phyloP scores from a whole-genome alignment of 75 land plant species.

The Pinus taeda region DNA sequence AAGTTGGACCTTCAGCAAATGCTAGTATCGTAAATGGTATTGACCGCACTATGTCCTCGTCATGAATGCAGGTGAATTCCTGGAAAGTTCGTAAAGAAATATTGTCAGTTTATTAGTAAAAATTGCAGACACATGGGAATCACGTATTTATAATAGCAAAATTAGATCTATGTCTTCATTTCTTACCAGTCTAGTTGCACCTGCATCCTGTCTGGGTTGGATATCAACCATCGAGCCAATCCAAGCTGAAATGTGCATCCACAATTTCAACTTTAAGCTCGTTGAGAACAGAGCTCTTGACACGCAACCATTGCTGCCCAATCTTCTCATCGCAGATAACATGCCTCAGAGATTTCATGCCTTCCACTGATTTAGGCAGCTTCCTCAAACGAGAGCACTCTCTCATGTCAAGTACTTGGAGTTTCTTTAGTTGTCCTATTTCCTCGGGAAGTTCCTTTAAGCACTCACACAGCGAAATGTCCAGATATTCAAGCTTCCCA shows the following conservation, averaged over 20 bases:
- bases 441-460: constrained; percentile 43
- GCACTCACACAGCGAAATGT: constrained; percentile 46
- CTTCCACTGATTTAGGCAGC: constrained; percentile 26
- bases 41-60: too few relatives aligned
- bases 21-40: too few relatives aligned
- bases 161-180: background rate
- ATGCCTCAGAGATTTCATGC: constrained; percentile 23
- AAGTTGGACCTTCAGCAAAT: too few relatives aligned
- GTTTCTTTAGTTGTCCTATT: constrained; percentile 22
- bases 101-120: background rate
- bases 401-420: constrained; percentile 66
- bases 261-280: constrained; percentile 41
- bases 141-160: background rate
- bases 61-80: too few relatives aligned
- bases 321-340: constrained; percentile 60
- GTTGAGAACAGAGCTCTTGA: constrained; percentile 9
- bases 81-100: background rate
- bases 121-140: background rate
- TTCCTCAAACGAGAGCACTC: constrained; percentile 37
- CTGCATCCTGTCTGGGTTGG: background rate
- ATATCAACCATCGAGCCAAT: constrained; percentile 48
- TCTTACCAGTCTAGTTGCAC: background rate
- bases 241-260: constrained; percentile 30
- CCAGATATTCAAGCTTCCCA: constrained; percentile 32
- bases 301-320: constrained; percentile 25